Conservation (phyloP, 2,329 filamentous ascomycete genomes). For the Exophiala bonariae region DNA sequence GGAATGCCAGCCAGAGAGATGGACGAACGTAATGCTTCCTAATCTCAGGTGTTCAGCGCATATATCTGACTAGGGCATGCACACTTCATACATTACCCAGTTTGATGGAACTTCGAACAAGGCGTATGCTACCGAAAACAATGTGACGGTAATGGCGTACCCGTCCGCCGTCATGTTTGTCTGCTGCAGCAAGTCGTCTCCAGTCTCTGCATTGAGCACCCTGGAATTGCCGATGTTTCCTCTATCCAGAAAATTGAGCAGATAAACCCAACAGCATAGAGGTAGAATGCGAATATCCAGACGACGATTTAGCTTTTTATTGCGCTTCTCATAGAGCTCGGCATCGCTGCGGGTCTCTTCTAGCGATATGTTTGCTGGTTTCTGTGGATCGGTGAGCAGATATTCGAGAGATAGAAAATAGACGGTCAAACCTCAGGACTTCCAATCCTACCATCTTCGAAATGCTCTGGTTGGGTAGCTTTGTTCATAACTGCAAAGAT, state of each 20-base stretch:
- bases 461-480: slow-evolving; percentile 40
- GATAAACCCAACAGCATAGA: slow-evolving; percentile 63
- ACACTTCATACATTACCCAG: slow-evolving; percentile 33
- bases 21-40: slow-evolving; percentile 40
- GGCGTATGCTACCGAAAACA: slow-evolving; percentile 50
- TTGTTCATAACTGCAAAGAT: slow-evolving; percentile 32
- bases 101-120: slow-evolving; percentile 53
- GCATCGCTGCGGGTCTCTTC: neutral
- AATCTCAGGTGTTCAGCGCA: neutral
- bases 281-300: slow-evolving; percentile 64
- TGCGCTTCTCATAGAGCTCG: slow-evolving; percentile 12
- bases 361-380: neutral
- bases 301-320: slow-evolving; percentile 17
- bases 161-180: slow-evolving; percentile 62
- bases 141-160: slow-evolving; percentile 56
- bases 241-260: slow-evolving; percentile 67
- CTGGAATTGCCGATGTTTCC: slow-evolving; percentile 70
- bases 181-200: slow-evolving; percentile 63
- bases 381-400: slow-evolving; percentile 36
- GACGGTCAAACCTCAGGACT: slow-evolving; percentile 44
- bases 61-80: too few relatives aligned
- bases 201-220: slow-evolving; percentile 61
- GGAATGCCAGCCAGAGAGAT: slow-evolving; percentile 47
- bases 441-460: slow-evolving; percentile 44
- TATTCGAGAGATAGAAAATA: slow-evolving; percentile 31